Percentiles rank a stretch among this genome's conserved stretches.
phyloP scores from a whole-genome alignment of 176 grass and related monocot genomes.

The maize (Zea mays) region Zm-B73-REFERENCE-NAM-5.0 NC_050098.1:181336501-181337000 shows the following conservation, averaged over 20 bases:
- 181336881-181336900: neutral
- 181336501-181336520: conserved; percentile 5
- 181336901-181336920: neutral
- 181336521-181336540: conserved; percentile 12
- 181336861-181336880: neutral
- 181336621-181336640: conserved; percentile 40
- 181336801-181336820: neutral
- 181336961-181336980: too few species aligned
- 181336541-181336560: conserved; percentile 10
- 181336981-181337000: too few species aligned
- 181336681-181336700: neutral
- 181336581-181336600: conserved; percentile 46
- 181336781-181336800: neutral
- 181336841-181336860: neutral
- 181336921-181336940: neutral
- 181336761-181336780: neutral
- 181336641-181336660: conserved; percentile 35
- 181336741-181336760: neutral
- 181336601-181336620: conserved; percentile 16
- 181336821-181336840: neutral
- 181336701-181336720: neutral
- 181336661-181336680: conserved; percentile 37
- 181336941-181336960: too few species aligned
- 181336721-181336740: neutral
- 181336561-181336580: neutral